Evolutionary conservation across 352 stramenopile species (phyloP), one percentile per base, ranked within the genome.

Genomic region (Phytophthora crassamura): DNA sequence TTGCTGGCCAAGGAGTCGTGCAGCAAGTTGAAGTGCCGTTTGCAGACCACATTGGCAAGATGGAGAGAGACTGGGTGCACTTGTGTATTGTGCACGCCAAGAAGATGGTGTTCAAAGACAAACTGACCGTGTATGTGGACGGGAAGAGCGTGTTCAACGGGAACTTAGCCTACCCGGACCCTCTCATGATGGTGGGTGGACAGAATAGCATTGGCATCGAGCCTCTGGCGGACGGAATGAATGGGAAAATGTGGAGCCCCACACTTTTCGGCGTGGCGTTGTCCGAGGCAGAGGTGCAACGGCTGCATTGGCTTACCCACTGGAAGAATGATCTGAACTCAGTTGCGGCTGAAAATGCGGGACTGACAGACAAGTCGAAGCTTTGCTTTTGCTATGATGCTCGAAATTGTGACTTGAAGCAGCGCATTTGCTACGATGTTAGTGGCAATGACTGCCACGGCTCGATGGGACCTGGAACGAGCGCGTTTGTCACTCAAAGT

Each of bases 81-180:
- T 41, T 96, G 33, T 91, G 81, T 51, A 71, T 96, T 45, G 84
- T 93, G 1, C 88, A 96, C 59, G 74, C 83, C 2, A 94, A 94
- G 64, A 96, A 94, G 50, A 93, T 96, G 82, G 82, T 96, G 10
- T 96, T 94, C 69, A 94, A 93, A 59, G 88, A 94, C 69, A 96
- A 96, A 61, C 34, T 94, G 9, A 76, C 69, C 0, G 76, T 96
- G 28, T 94, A 75, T 57, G 64, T 88, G n/a, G 73, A 96, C 45
- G 86, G 84, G 1, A 73, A 69, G 11, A 45, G 38, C n/a, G 55
- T 86, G 9, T 90, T 88, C 56, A 86, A 69, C 28, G 88, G 84
- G 0, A 89, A 80, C 54, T 54, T 96, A 45, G 67, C 72, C 5
- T 96, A 96, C 36, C 86, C 86, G 0, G 88, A 96, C 50, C 76